Conservation (phyloP, 2,329 filamentous ascomycete genomes). For the Cercospora brassicicola region DNA sequence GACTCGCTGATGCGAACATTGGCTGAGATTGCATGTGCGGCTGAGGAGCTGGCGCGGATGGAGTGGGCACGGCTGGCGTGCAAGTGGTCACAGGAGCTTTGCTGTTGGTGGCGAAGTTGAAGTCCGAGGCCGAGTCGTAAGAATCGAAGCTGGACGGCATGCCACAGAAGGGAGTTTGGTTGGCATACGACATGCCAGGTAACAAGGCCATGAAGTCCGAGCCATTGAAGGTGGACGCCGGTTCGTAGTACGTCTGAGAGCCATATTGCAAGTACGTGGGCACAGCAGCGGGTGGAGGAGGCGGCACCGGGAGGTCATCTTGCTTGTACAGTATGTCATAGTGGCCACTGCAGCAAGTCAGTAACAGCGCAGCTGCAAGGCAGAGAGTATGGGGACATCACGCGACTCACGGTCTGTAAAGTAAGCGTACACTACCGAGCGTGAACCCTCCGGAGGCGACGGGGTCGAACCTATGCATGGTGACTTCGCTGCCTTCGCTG, state of each 20-base stretch:
- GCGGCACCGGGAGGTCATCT: constrained; percentile 48
- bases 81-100: constrained; percentile 31
- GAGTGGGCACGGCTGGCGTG: constrained; percentile 29
- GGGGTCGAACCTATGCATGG: constrained; percentile 64
- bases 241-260: constrained; percentile 31
- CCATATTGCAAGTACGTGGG: constrained; percentile 40
- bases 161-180: constrained; percentile 21
- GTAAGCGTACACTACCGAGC: constrained; percentile 64
- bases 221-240: constrained; percentile 33
- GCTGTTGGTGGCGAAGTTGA: constrained; percentile 30
- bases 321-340: constrained; percentile 89
- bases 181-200: constrained; percentile 48
- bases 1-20: constrained; percentile 29
- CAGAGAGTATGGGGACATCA: constrained; percentile 10
- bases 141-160: constrained; percentile 26
- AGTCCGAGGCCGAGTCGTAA: constrained; percentile 30
- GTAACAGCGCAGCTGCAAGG: constrained; percentile 6
- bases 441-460: constrained; percentile 44
- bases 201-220: constrained; percentile 48
- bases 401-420: constrained; percentile 62
- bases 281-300: constrained; percentile 33
- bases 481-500: constrained; percentile 74
- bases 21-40: constrained; percentile 34
- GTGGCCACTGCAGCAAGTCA: constrained; percentile 63
- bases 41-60: constrained; percentile 31